Base-by-base conservation (phyloP, 108 stramenopile species). In the Parietichytrium sp. region DNA sequence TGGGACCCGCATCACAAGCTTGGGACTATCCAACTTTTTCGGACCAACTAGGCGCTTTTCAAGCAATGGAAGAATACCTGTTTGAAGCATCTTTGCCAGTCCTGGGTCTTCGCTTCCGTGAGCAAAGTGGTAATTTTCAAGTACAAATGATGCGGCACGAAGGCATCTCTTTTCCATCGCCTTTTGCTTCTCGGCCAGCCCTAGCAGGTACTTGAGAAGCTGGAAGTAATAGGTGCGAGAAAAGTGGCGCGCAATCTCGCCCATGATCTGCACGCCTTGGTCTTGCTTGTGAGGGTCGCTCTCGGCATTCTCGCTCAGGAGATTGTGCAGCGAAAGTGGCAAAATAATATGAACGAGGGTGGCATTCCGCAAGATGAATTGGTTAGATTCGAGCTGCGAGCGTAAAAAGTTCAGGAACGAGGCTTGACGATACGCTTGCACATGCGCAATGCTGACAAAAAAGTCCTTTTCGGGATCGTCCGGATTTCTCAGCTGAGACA, bases 181-280 rank as follows among this genome's bases (percentile, higher is more conserved):
- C n/a, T 2, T 33, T 8, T 33, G 13, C 61, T 45, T 16, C 38
- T 20, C 20, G 42, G 45, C 45, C 16, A 72, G 33, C 10, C 25
- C 25, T 6, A 72, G 61, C 61, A 72, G 6, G 33, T 72, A n/a
- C 15, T 42, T 33, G 20, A 72, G 25, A 25, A 72, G 61, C n/a
- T 13, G 38, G 42, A 33, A 45, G 61, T 72, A 72, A 42, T 72
- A 72, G 0, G 6, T 31, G 38, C 61, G 45, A 10, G 61, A 72
- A 36, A 72, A 38, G 61, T 72, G 61, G 38, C 61, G 61, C 6
- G 61, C 61, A 33, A 72, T 72, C 61, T 72, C 61, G 15, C 45
- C 38, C 29, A 72, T n/a, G 38, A 72, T 72, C 29, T 25, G 10
- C 6, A 72, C 61, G 20, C 45, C 61, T 20, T 72, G 38, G 12